Evolutionary conservation across 805 yeast genomes (phyloP).

Genomic region (Saccharomycopsis sp.): DNA sequence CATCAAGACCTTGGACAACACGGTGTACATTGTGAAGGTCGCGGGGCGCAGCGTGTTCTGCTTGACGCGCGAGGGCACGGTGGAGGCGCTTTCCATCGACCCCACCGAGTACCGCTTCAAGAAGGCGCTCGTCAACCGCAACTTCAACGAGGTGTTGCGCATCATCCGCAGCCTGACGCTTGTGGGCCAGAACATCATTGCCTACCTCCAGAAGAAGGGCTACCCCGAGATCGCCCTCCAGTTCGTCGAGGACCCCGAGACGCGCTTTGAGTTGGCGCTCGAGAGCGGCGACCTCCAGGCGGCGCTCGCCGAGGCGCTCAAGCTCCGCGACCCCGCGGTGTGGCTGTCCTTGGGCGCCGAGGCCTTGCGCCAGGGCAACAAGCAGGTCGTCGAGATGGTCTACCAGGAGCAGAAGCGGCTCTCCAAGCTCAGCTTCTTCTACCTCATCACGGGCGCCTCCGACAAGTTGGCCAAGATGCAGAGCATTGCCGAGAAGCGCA

Average conservation of each 20-base stretch:
- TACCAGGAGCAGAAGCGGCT: slow-evolving; percentile 82
- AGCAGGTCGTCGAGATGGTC: slow-evolving; percentile 75
- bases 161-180: slow-evolving; percentile 82
- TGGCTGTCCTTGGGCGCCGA: slow-evolving; percentile 85
- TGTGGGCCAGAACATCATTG: slow-evolving; percentile 96
- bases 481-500: slow-evolving; percentile 80
- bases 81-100: slow-evolving; percentile 72
- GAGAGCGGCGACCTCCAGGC: slow-evolving; percentile 85
- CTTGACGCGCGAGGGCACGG: slow-evolving; percentile 78
- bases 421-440: slow-evolving; percentile 85
- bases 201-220: slow-evolving; percentile 89
- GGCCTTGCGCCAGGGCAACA: slow-evolving; percentile 86
- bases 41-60: slow-evolving; percentile 68
- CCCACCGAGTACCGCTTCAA: slow-evolving; percentile 97
- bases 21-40: slow-evolving; percentile 74
- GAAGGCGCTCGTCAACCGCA: slow-evolving; percentile 81
- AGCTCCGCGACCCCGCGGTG: slow-evolving; percentile 54
- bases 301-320: slow-evolving; percentile 85
- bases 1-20: slow-evolving; percentile 83
- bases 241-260: slow-evolving; percentile 93
- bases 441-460: slow-evolving; percentile 74
- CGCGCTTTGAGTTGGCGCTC: slow-evolving; percentile 90
- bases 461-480: slow-evolving; percentile 78
- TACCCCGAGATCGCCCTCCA: slow-evolving; percentile 96
- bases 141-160: slow-evolving; percentile 86